These are phyloP conservation scores for Mucor plumbeus DNA, from an alignment of 371 early-diverging fungal species.

Conservation along the genomic window DNA sequence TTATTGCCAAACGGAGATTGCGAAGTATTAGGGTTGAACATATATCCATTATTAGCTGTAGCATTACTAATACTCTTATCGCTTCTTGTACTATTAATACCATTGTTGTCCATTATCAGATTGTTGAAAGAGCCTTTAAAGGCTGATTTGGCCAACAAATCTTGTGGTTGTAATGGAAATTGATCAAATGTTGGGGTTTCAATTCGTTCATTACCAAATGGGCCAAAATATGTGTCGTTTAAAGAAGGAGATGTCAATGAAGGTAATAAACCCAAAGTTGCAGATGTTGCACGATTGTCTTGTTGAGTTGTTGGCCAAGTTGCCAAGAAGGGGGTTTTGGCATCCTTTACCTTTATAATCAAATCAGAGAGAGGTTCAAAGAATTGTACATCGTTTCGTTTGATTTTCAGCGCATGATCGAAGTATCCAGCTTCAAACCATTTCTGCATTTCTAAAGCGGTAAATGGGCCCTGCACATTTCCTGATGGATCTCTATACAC, in stretches of 20 bases:
- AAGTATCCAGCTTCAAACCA: conserved; percentile 81
- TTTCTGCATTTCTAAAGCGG: conserved; percentile 75
- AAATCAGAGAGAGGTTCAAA: conserved; percentile 68
- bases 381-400: conserved; percentile 60
- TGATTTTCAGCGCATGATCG: conserved; percentile 64
- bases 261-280: neutral
- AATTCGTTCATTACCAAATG: neutral
- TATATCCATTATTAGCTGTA: neutral
- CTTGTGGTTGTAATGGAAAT: neutral
- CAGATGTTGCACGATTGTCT: neutral
- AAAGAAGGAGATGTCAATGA: neutral
- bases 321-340: conserved; percentile 56
- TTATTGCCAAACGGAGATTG: neutral
- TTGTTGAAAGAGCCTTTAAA: neutral
- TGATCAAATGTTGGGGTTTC: neutral
- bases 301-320: conserved; percentile 18
- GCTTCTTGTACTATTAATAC: neutral
- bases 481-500: conserved; percentile 73
- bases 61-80: neutral
- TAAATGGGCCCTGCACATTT: conserved; percentile 72
- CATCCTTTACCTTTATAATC: conserved; percentile 53
- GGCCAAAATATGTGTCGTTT: neutral
- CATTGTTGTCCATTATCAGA: neutral
- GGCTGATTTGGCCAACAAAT: neutral
- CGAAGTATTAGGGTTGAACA: neutral